Evolutionary conservation across 2,329 filamentous ascomycete species (phyloP).

Genomic region (Metarhizium anisopliae): DNA sequence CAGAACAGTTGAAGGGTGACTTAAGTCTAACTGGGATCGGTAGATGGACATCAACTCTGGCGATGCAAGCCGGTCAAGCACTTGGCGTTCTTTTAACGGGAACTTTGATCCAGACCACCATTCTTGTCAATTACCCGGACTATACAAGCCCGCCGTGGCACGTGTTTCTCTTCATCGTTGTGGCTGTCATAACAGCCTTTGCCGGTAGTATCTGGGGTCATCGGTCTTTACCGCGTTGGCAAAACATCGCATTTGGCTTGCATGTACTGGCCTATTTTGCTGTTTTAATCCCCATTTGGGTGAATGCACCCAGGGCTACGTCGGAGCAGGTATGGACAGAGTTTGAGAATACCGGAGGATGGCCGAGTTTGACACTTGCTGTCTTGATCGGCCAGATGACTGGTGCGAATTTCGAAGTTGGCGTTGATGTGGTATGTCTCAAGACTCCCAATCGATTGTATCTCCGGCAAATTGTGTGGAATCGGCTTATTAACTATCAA

Average conservation of each 20-base stretch:
- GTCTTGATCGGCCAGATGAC: conserved; percentile 11
- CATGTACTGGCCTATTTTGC: conserved; percentile 9
- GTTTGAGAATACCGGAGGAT: conserved; percentile 9
- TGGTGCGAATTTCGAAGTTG: conserved; percentile 7
- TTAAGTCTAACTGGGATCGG: background rate
- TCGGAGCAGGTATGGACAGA: conserved; percentile 8
- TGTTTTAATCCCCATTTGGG: conserved; percentile 9
- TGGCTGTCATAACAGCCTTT: conserved; percentile 1
- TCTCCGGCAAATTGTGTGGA: too few species aligned
- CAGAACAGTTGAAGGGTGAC: background rate
- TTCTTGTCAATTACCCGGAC: conserved; percentile 5
- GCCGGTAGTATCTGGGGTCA: conserved; percentile 7
- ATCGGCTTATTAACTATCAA: too few species aligned
- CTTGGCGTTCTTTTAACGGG: conserved; percentile 8
- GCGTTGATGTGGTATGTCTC: conserved; percentile 8
- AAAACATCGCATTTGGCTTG: conserved; percentile 8
- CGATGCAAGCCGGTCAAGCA: conserved; percentile 11
- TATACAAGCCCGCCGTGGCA: conserved; percentile 9
- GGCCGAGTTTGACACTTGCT: conserved; percentile 7
- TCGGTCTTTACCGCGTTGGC: conserved; percentile 8
- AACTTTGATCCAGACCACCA: conserved; percentile 9
- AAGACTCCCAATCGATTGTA: too few species aligned
- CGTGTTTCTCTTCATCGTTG: conserved; percentile 8
- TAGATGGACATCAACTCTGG: conserved; percentile 11
- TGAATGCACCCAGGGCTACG: conserved; percentile 7